These are phyloP conservation scores for Solanum neorickii DNA, from an alignment of 257 asterid species.

Conservation along the genomic window DNA sequence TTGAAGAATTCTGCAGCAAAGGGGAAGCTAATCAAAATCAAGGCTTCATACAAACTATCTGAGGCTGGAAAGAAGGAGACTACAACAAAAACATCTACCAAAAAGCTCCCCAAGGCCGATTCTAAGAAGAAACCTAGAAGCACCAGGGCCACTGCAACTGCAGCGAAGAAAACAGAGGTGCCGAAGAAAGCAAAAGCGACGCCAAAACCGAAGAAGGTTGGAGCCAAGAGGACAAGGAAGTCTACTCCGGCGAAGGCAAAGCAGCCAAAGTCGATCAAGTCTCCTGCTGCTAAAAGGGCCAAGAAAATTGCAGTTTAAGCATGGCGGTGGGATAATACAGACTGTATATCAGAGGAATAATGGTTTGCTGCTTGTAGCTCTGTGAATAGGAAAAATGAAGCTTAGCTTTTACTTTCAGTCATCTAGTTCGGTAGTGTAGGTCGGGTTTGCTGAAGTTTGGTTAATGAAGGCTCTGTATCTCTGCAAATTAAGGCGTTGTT, in stretches of 20 bases:
- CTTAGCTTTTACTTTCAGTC: background rate
- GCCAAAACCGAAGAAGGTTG: slow-evolving; percentile 13
- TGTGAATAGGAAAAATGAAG: background rate
- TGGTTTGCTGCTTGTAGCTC: background rate
- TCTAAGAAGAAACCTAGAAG: background rate
- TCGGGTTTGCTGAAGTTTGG: background rate
- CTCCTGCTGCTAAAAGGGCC: slow-evolving; percentile 52
- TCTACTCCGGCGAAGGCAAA: slow-evolving; percentile 38
- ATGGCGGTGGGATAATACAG: background rate
- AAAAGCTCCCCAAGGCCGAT: slow-evolving; percentile 7
- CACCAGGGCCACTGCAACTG: background rate
- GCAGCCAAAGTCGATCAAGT: slow-evolving; percentile 49
- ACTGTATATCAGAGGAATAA: background rate
- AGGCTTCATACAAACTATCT: slow-evolving; percentile 60
- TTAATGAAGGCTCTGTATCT: background rate
- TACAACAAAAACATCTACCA: background rate
- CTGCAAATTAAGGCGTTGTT: background rate
- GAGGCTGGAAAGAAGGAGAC: slow-evolving; percentile 24
- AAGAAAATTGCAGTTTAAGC: slow-evolving; percentile 24
- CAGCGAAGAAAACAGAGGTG: background rate
- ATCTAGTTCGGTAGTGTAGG: background rate
- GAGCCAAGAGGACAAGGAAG: slow-evolving; percentile 21
- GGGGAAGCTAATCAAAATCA: slow-evolving; percentile 54
- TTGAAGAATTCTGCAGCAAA: slow-evolving; percentile 49
- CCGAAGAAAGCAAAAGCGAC: slow-evolving; percentile 6